Evolutionary conservation across 139 green algal species (phyloP).

Genomic region (Coccomyxa sp.): DNA sequence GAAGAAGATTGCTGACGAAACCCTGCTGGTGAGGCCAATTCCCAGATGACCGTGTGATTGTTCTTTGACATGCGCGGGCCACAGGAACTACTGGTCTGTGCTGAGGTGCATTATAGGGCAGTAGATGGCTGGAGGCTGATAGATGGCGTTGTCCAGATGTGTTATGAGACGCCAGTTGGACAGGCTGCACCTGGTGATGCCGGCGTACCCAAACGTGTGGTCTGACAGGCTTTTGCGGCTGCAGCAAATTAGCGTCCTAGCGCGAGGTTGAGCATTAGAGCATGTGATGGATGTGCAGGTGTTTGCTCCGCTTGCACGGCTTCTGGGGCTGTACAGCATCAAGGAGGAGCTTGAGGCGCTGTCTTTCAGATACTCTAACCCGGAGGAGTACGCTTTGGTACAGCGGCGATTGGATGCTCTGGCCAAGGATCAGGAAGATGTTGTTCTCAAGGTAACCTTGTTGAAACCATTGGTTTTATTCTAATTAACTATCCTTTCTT

Average conservation of each 20-base stretch:
- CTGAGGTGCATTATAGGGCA: neutral
- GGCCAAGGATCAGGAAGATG: conserved; percentile 18
- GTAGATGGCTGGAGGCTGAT: too few species aligned
- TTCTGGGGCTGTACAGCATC: conserved; percentile 82
- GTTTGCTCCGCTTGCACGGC: conserved; percentile 77
- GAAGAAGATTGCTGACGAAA: conserved; percentile 71
- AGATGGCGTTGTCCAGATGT: too few species aligned
- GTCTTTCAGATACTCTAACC: conserved; percentile 57
- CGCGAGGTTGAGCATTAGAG: too few species aligned
- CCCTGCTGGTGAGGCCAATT: conserved; percentile 36
- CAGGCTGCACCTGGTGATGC: too few species aligned
- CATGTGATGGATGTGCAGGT: conserved; percentile 28
- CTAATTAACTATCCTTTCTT: too few species aligned
- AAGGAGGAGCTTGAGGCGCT: conserved; percentile 91
- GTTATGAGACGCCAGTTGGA: too few species aligned
- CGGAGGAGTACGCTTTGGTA: conserved; percentile 33
- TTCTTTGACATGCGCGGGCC: neutral
- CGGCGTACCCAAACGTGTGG: too few species aligned
- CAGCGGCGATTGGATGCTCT: conserved; percentile 35
- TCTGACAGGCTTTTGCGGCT: too few species aligned
- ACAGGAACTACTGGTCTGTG: neutral
- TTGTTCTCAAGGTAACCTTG: conserved; percentile 6
- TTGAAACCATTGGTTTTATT: neutral
- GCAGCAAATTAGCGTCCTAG: too few species aligned
- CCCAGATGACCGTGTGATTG: neutral